Base-by-base conservation (phyloP, 192 early-diverging fungal species). In the Podila horticola region DNA sequence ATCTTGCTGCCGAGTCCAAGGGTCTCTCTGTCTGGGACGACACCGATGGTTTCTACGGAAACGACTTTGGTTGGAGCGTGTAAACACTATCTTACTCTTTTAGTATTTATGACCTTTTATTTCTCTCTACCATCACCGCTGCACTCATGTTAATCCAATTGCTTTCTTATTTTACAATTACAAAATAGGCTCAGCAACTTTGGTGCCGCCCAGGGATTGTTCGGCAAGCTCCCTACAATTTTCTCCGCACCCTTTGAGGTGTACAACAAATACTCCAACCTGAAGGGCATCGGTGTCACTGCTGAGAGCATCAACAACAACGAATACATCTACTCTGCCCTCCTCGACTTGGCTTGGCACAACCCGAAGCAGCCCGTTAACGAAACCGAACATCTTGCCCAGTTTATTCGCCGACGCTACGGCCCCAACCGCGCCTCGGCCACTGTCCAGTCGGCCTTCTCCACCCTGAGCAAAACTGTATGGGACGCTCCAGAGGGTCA, bases 291-390 rank as follows among this genome's bases (percentile, higher is more conserved):
- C n/a, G 76, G 76, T 36, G 70, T 79, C 26, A 67, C 76, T 0
- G 24, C 76, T 0, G 76, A 79, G 49, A 60, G 70, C 7, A 59
- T 79, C 61, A 79, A 79, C 66, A 79, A 79, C 76, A 79, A 79
- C 30, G 76, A 79, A 38, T 79, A 72, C 30, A 11, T 79, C 60
- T 79, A 79, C 31, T 36, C 48, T 5, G 55, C 66, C 5, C 41
- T 58, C 6, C 22, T 64, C n/a, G 66, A 67, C 20, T 38, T 79
- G 3, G 48, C 76, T 45, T 79, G 76, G 76, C 50, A 58, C 7
- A 33, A 67, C 36, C 76, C 76, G 4, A 62, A 72, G 28, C 34
- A 63, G 31, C 19, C 64, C 52, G 62, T 79, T 41, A 36, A 79
- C 22, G 19, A 29, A 5, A 29, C 24, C 59, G 45, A 48, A 12